These are phyloP conservation scores for Xylariaceae sp. DNA, from an alignment of 2,329 filamentous ascomycete genomes.

Conservation along the genomic window DNA sequence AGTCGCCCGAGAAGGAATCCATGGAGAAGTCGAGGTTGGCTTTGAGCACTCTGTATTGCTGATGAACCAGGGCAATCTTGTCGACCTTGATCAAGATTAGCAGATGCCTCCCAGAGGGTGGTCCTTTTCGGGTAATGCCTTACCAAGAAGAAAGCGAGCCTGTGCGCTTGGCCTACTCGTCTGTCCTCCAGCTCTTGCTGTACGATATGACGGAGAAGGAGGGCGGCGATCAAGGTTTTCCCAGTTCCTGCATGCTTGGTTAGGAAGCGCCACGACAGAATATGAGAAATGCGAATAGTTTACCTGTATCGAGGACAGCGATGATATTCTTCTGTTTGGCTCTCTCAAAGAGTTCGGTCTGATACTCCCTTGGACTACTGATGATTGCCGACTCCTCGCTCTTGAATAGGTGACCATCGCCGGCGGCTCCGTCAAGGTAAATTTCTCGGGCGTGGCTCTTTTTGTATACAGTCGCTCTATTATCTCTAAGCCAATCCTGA, in stretches of 20 bases:
- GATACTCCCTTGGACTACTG: conserved; percentile 79
- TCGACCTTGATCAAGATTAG: conserved; percentile 57
- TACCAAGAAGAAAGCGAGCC: conserved; percentile 81
- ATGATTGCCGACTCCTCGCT: conserved; percentile 58
- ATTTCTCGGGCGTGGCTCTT: neutral
- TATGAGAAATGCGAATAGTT: conserved; percentile 1
- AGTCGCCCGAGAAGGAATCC: conserved; percentile 70
- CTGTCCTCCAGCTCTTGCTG: conserved; percentile 73
- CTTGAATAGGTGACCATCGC: conserved; percentile 27
- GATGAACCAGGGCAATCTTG: conserved; percentile 84
- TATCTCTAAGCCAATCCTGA: conserved; percentile 12
- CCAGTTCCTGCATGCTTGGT: conserved; percentile 62
- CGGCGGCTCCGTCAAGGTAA: neutral
- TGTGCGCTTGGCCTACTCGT: conserved; percentile 52
- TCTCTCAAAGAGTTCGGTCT: conserved; percentile 83
- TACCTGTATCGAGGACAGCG: conserved; percentile 87
- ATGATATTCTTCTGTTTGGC: conserved; percentile 85
- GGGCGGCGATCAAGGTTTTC: conserved; percentile 91
- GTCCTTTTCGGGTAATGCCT: conserved; percentile 4
- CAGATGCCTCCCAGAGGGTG: too few species aligned
- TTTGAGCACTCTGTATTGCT: conserved; percentile 79
- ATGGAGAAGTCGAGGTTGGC: conserved; percentile 76
- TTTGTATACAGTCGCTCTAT: conserved; percentile 11
- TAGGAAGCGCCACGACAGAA: conserved; percentile 3
- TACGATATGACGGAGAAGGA: conserved; percentile 73